A percentile compares a stretch with the other conserved stretches of the same genome.
These are phyloP conservation scores for Volvox carteri DNA, from an alignment of 163 green algal species.

Conservation along the genomic window DNA sequence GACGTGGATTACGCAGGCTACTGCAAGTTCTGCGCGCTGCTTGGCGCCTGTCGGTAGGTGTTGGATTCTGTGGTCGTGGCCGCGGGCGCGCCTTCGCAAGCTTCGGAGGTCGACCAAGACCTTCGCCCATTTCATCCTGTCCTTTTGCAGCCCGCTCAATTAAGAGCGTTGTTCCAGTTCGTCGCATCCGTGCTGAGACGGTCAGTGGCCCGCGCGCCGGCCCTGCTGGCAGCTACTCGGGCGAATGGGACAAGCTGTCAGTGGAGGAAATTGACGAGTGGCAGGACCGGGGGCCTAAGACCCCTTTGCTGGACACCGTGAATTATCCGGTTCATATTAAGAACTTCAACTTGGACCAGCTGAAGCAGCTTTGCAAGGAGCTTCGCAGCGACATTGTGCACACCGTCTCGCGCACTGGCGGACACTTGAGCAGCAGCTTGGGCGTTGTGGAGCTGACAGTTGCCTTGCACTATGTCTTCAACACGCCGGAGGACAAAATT, in stretches of 20 bases:
- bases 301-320: slow-evolving; percentile 90
- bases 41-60: slow-evolving; percentile 28
- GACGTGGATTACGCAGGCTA: slow-evolving; percentile 23
- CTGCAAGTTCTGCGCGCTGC: not conserved
- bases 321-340: slow-evolving; percentile 99
- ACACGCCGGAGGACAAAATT: slow-evolving; percentile 95
- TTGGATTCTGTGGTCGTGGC: slow-evolving; percentile 1
- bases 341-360: slow-evolving; percentile 93
- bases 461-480: slow-evolving; percentile 99
- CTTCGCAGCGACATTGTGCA: slow-evolving; percentile 71
- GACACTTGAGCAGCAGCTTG: slow-evolving; percentile 96
- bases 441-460: slow-evolving; percentile 99
- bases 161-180: not conserved
- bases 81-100: not conserved
- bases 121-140: not conserved
- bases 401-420: slow-evolving; percentile 95
- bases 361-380: slow-evolving; percentile 93
- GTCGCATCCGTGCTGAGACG: not conserved
- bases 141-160: slow-evolving; percentile 5
- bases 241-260: slow-evolving; percentile 76
- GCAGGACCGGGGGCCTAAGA: slow-evolving; percentile 72
- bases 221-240: slow-evolving; percentile 58
- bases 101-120: not conserved
- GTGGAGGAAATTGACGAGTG: slow-evolving; percentile 82
- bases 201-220: slow-evolving; percentile 25